Conservation (phyloP, 164 flowering plant genomes). For the Chloranthus sessilifolius region DNA sequence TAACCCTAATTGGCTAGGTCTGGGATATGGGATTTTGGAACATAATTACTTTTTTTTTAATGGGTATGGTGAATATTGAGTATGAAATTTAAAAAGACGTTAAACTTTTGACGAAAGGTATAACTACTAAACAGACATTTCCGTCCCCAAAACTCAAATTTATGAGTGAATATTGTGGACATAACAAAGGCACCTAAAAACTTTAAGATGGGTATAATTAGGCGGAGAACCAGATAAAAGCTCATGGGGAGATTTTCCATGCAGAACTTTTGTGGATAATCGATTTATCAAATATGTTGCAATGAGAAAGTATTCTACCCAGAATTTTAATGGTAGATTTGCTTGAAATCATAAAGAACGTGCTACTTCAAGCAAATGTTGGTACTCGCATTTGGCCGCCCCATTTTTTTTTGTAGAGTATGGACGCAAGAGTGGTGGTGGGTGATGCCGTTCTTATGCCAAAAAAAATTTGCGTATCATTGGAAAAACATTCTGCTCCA, state of each 20-base stretch:
- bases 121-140: neutral
- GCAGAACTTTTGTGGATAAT: neutral
- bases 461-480: neutral
- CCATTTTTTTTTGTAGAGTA: neutral
- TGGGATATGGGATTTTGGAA: too few relatives aligned
- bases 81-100: neutral
- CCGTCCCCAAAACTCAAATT: neutral
- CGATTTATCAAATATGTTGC: neutral
- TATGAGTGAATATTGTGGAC: neutral
- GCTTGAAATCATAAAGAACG: neutral
- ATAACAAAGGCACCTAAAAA: too few relatives aligned
- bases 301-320: neutral
- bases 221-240: neutral
- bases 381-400: neutral
- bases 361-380: neutral
- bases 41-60: too few relatives aligned
- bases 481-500: neutral
- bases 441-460: neutral
- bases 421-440: neutral
- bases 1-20: too few relatives aligned
- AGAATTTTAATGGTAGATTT: neutral
- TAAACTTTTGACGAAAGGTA: too few relatives aligned
- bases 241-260: neutral
- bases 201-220: neutral
- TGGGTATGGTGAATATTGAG: too few relatives aligned